A percentile compares a stretch with the other conserved stretches of the same genome.
These are phyloP conservation scores for Metschnikowia colocasiae DNA, from an alignment of 805 yeast species.

Conservation along the genomic window DNA sequence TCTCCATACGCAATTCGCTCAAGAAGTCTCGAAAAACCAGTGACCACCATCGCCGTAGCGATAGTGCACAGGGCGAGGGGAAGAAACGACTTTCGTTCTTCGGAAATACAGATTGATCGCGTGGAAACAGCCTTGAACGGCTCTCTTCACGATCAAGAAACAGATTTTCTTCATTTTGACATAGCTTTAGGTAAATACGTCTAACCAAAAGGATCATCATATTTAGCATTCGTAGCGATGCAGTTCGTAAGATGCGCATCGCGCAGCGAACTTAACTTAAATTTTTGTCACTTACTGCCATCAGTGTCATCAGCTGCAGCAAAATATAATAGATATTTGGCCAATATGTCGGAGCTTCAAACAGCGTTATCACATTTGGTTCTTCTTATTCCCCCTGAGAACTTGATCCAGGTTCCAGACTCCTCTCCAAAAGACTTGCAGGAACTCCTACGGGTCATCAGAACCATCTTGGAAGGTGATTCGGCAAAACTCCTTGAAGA, in stretches of 20 bases:
- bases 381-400: constrained; percentile 16
- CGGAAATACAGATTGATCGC: constrained; percentile 11
- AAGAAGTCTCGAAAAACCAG: constrained; percentile 27
- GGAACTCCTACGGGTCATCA: not conserved
- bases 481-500: constrained; percentile 23
- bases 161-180: not conserved
- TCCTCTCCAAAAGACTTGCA: not conserved
- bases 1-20: constrained; percentile 39
- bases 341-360: constrained; percentile 1
- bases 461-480: constrained; percentile 21
- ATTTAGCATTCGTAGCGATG: not conserved
- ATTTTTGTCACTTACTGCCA: not conserved
- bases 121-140: not conserved
- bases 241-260: constrained; percentile 3
- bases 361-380: constrained; percentile 15
- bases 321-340: not conserved
- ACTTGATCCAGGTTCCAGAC: not conserved
- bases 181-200: not conserved
- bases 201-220: not conserved
- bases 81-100: constrained; percentile 26
- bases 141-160: not conserved
- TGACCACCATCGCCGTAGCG: constrained; percentile 31
- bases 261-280: not conserved
- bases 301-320: not conserved
- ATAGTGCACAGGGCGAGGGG: constrained; percentile 22